phyloP scores from a whole-genome alignment of 768 basidiomycete genomes.

The Tulasnella sp. region DNA sequence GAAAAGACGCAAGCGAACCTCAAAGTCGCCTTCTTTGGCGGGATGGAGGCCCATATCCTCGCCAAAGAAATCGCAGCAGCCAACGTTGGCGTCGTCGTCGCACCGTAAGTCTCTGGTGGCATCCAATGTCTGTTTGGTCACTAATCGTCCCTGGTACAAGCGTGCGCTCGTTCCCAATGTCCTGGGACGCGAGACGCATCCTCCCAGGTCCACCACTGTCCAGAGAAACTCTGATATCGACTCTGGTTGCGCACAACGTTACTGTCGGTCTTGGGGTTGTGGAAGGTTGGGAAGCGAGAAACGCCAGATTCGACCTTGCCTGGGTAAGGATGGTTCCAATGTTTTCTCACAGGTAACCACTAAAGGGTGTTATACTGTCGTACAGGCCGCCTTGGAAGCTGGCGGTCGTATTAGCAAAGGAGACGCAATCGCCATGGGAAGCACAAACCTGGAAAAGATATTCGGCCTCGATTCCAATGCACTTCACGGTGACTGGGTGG shows the following conservation, averaged over 20 bases:
- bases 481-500: conserved; percentile 43
- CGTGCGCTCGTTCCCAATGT: conserved; percentile 53
- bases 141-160: neutral
- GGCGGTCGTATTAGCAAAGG: conserved; percentile 31
- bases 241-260: conserved; percentile 55
- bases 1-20: too few relatives aligned
- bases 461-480: conserved; percentile 28
- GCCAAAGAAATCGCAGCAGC: conserved; percentile 54
- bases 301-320: conserved; percentile 63
- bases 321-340: conserved; percentile 47
- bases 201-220: conserved; percentile 63
- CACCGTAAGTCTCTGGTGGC: conserved; percentile 27
- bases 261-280: conserved; percentile 55
- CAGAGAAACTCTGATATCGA: conserved; percentile 43
- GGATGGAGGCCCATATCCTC: conserved; percentile 55
- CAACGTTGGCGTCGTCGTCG: conserved; percentile 55
- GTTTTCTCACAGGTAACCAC: neutral
- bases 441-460: conserved; percentile 43
- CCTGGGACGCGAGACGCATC: conserved; percentile 56
- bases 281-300: conserved; percentile 60
- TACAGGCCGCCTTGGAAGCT: conserved; percentile 33
- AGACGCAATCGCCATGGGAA: conserved; percentile 41
- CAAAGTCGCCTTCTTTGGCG: conserved; percentile 48
- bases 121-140: neutral
- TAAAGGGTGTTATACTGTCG: neutral